These are phyloP conservation scores for Apiospora sp. DNA, from an alignment of 2,329 filamentous ascomycete genomes.

Conservation along the genomic window DNA sequence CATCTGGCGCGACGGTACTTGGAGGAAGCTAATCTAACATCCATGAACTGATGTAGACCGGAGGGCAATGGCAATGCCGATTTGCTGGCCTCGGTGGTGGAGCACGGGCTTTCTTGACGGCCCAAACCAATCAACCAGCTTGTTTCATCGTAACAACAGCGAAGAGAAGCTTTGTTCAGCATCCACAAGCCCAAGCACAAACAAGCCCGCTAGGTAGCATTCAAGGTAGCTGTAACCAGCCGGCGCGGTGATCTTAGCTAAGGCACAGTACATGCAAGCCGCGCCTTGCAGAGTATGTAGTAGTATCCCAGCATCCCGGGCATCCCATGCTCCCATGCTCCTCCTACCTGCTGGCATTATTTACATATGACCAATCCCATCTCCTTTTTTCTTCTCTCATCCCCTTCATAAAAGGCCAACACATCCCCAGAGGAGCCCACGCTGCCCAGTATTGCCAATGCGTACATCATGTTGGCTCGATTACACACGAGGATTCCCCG, in stretches of 20 bases:
- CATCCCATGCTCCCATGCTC: too few species aligned
- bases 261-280: not conserved
- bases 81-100: not conserved
- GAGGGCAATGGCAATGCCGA: not conserved
- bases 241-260: not conserved
- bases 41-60: too few species aligned
- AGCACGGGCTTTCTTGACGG: not conserved
- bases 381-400: not conserved
- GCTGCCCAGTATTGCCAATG: slow-evolving; percentile 23
- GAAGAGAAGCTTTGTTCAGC: slow-evolving; percentile 14
- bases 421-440: not conserved
- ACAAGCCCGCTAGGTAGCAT: not conserved
- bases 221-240: not conserved
- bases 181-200: not conserved
- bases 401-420: slow-evolving; percentile 11
- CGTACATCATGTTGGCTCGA: slow-evolving; percentile 26
- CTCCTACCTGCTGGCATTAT: not conserved
- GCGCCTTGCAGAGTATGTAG: not conserved
- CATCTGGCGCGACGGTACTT: slow-evolving; percentile 1
- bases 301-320: too few species aligned
- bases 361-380: slow-evolving; percentile 3
- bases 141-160: slow-evolving; percentile 7
- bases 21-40: not conserved
- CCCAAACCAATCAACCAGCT: not conserved
- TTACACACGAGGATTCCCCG: slow-evolving; percentile 25